Evolutionary conservation across 768 basidiomycete species (phyloP).

Genomic region (Galerina marginata): DNA sequence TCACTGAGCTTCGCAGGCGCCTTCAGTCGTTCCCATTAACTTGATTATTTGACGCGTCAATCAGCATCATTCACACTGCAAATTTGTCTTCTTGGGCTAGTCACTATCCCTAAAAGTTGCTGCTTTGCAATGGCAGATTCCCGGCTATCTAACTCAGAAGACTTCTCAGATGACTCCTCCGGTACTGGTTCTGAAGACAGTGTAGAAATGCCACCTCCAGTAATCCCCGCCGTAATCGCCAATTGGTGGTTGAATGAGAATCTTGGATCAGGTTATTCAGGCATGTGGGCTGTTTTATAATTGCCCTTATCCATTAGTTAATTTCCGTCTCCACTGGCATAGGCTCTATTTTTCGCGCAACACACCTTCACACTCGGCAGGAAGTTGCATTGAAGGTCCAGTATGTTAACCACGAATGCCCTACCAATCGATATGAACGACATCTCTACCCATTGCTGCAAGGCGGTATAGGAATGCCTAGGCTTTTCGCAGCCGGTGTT

Average conservation of each 20-base stretch:
- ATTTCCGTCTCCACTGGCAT: background rate
- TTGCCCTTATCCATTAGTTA: background rate
- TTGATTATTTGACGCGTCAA: slow-evolving; percentile 16
- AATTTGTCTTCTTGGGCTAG: background rate
- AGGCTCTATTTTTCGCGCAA: slow-evolving; percentile 77
- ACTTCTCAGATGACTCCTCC: slow-evolving; percentile 21
- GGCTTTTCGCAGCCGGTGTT: slow-evolving; percentile 65
- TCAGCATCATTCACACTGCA: background rate
- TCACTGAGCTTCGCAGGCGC: background rate
- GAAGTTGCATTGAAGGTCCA: slow-evolving; percentile 80
- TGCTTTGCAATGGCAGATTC: slow-evolving; percentile 2
- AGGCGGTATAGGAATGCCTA: slow-evolving; percentile 77
- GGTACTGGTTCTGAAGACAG: slow-evolving; percentile 18
- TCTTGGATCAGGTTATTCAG: slow-evolving; percentile 78
- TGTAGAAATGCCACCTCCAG: slow-evolving; percentile 20
- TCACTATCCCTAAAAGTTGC: background rate
- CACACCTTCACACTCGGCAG: slow-evolving; percentile 58
- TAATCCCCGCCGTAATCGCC: slow-evolving; percentile 49
- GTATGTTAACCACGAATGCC: slow-evolving; percentile 70
- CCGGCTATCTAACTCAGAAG: slow-evolving; percentile 13
- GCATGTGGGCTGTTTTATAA: slow-evolving; percentile 37
- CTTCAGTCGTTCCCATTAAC: background rate
- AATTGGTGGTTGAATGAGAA: slow-evolving; percentile 66
- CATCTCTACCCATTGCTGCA: slow-evolving; percentile 71
- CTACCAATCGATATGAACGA: slow-evolving; percentile 77